phyloP scores from a whole-genome alignment of 1,284 basidiomycete genomes.

The Tylopilus sp. region DNA sequence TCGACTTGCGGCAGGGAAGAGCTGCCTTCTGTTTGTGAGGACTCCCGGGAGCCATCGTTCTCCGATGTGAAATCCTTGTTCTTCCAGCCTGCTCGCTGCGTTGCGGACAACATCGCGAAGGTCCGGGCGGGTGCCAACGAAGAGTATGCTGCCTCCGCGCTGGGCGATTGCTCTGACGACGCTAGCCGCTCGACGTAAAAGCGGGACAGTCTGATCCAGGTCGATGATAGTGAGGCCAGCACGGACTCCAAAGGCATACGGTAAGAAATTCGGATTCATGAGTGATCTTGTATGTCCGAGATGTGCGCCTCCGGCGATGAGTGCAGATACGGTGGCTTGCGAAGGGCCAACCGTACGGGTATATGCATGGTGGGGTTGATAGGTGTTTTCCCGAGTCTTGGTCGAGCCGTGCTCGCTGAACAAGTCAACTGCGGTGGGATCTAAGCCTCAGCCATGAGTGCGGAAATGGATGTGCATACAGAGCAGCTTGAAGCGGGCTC shows the following conservation, averaged over 20 bases:
- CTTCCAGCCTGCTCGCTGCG: constrained; percentile 75
- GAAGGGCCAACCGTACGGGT: constrained; percentile 59
- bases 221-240: constrained; percentile 92
- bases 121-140: constrained; percentile 84
- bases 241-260: constrained; percentile 92
- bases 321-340: constrained; percentile 78
- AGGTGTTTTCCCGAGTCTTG: constrained; percentile 65
- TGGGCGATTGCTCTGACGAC: constrained; percentile 81
- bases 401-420: constrained; percentile 75
- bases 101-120: constrained; percentile 72
- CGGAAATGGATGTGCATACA: constrained; percentile 29
- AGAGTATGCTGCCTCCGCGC: constrained; percentile 81
- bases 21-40: constrained; percentile 82
- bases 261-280: constrained; percentile 83
- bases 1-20: constrained; percentile 64
- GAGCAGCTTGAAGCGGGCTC: constrained; percentile 52
- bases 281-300: constrained; percentile 83
- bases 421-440: constrained; percentile 48
- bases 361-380: constrained; percentile 69
- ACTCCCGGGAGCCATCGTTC: constrained; percentile 93
- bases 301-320: constrained; percentile 91
- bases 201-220: constrained; percentile 88
- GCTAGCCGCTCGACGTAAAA: constrained; percentile 85
- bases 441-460: constrained; percentile 16
- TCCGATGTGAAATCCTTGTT: constrained; percentile 76